Base-by-base conservation (phyloP, 2,329 filamentous ascomycete species). In the Cladophialophora chaetospira region DNA sequence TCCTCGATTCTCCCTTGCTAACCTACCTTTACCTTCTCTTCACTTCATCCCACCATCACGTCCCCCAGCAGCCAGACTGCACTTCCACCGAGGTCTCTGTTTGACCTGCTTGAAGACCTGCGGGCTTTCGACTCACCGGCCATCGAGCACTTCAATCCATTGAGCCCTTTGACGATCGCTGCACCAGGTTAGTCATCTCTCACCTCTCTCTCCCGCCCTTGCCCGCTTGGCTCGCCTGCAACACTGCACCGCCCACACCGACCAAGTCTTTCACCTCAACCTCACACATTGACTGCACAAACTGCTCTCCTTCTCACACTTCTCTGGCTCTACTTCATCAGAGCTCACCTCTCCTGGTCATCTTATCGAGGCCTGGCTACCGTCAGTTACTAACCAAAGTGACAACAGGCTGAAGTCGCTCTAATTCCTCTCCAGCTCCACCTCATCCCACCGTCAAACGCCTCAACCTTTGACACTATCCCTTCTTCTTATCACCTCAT, bases 371-470 rank as follows among this genome's bases (percentile, higher is more conserved):
- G n/a, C 28, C 26, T 36, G 15, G n/a, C 25, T 10, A 47, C 19
- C 17, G 23, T 5, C 11, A 19, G 35, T 48, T 56, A 48, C 55
- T 63, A 48, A 60, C 57, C 46, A 55, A 48, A 13, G 42, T 62
- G 49, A 48, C 57, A 63, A 53, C 60, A 65, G 63, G 55, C 62
- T 62, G 60, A 62, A 55, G 57, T 56, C 55, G 49, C 50, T 50
- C 17, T 53, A 45, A 57, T 33, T 53, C 31, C 54, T 42, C 47
- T 28, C 46, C 31, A 46, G 21, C 8, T 33, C 40, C 44, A 53
- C 55, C 48, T 48, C 31, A 17, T 38, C 51, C 50, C 35, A 38
- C 42, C 42, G 36, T 21, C 43, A 29, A n/a, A n/a, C n/a, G n/a
- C 23, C 57, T 55, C 51, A 29, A 49, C 28, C 50, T 51, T 15